phyloP scores from a whole-genome alignment of 2,329 filamentous ascomycete species.

The Fusarium miscanthi region DNA sequence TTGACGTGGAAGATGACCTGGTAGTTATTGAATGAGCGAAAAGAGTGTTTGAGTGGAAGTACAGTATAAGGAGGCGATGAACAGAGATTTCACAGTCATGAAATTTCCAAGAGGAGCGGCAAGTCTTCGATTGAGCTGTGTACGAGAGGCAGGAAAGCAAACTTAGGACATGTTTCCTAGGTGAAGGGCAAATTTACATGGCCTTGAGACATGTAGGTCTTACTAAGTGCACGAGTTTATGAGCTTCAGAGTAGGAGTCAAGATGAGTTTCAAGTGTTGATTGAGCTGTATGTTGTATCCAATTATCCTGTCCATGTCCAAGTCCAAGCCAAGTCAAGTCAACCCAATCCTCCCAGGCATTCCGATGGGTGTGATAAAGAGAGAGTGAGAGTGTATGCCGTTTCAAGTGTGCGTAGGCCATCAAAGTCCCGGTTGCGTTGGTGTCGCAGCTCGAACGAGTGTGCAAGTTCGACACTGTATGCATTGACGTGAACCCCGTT shows the following conservation, averaged over 20 bases:
- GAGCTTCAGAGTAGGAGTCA: background rate
- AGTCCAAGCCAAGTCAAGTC: background rate
- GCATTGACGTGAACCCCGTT: slow-evolving; percentile 22
- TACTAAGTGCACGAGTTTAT: background rate
- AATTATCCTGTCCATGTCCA: background rate
- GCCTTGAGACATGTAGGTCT: background rate
- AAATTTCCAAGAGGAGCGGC: background rate
- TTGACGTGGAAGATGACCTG: slow-evolving; percentile 46
- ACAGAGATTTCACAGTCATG: background rate
- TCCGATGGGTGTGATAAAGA: background rate
- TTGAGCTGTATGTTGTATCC: background rate
- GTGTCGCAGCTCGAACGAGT: background rate
- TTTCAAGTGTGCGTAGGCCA: background rate
- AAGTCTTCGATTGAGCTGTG: background rate
- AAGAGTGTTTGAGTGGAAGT: background rate
- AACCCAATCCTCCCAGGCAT: background rate
- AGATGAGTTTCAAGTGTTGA: background rate
- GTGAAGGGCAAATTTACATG: background rate
- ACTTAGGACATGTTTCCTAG: background rate
- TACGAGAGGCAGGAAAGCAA: too few relatives aligned
- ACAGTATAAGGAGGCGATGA: too few relatives aligned
- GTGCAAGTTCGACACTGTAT: slow-evolving; percentile 18
- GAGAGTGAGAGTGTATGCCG: background rate
- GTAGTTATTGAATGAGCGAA: slow-evolving; percentile 36
- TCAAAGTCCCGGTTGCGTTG: background rate